Conservation (phyloP, 352 stramenopile genomes). For the Ophiocytium majus region DNA sequence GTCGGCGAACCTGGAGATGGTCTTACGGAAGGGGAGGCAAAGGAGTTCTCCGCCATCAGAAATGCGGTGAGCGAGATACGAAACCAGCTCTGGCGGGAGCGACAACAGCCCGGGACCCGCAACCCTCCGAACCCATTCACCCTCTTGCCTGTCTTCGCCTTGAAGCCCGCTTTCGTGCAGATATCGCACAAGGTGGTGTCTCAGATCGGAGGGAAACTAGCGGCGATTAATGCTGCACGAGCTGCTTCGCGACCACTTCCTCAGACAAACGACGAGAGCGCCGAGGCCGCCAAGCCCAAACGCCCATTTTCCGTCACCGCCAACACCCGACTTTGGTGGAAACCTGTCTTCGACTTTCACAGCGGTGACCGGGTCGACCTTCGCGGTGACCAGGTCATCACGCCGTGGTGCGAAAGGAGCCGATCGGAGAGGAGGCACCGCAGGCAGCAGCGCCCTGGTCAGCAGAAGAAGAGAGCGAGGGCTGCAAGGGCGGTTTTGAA, state of each 20-base stretch:
- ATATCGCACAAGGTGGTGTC: background rate
- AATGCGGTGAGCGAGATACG: background rate
- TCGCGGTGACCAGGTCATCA: background rate
- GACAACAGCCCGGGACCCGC: background rate
- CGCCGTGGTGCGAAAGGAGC: background rate
- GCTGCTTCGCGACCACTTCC: background rate
- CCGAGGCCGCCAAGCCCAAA: background rate
- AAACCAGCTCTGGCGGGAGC: background rate
- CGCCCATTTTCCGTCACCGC: background rate
- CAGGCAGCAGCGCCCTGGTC: background rate
- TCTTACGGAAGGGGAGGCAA: background rate
- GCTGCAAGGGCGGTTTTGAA: background rate
- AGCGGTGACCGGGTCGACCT: background rate
- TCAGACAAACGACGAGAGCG: background rate
- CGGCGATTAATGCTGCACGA: background rate
- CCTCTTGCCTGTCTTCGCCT: background rate
- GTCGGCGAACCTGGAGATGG: background rate
- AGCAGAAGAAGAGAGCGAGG: background rate
- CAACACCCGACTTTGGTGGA: background rate
- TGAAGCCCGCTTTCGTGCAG: background rate
- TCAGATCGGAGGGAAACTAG: background rate
- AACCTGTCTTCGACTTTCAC: background rate
- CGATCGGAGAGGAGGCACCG: background rate
- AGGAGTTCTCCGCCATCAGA: background rate
- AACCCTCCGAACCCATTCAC: background rate